phyloP scores from a whole-genome alignment of 176 grass and related monocot genomes.

The Juncus inflexus region DNA sequence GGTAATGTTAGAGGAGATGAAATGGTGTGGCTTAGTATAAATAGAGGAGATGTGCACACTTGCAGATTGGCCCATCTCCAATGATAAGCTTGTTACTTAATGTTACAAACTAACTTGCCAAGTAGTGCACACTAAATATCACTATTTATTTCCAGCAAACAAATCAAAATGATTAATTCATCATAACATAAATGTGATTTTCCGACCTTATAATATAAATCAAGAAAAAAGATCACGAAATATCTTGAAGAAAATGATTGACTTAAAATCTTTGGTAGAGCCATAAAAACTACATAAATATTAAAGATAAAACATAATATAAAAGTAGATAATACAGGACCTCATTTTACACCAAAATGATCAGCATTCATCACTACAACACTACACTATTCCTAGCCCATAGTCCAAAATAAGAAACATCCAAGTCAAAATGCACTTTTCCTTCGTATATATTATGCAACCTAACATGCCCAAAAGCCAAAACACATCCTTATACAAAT shows the following conservation, averaged over 20 bases:
- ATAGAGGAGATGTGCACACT: slow-evolving; percentile 7
- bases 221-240: too few relatives aligned
- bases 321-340: not conserved
- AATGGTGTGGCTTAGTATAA: slow-evolving; percentile 4
- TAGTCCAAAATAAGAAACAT: not conserved
- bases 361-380: not conserved
- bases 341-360: slow-evolving; percentile 16
- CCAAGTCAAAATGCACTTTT: slow-evolving; percentile 1
- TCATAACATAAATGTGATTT: too few relatives aligned
- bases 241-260: too few relatives aligned
- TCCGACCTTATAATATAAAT: too few relatives aligned
- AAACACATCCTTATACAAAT: too few relatives aligned
- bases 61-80: slow-evolving; percentile 19
- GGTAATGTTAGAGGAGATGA: slow-evolving; percentile 1
- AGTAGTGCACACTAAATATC: too few relatives aligned
- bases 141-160: too few relatives aligned
- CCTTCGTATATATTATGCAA: slow-evolving; percentile 1
- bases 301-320: not conserved
- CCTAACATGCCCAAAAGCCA: not conserved
- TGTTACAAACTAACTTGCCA: too few relatives aligned
- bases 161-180: too few relatives aligned
- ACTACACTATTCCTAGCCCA: not conserved
- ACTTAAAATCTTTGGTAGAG: too few relatives aligned
- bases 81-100: slow-evolving; percentile 7
- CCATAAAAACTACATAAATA: too few relatives aligned